Base-by-base conservation (phyloP, 129 eudicot genomes). In the Pseudognaphalium luteoalbum region DNA sequence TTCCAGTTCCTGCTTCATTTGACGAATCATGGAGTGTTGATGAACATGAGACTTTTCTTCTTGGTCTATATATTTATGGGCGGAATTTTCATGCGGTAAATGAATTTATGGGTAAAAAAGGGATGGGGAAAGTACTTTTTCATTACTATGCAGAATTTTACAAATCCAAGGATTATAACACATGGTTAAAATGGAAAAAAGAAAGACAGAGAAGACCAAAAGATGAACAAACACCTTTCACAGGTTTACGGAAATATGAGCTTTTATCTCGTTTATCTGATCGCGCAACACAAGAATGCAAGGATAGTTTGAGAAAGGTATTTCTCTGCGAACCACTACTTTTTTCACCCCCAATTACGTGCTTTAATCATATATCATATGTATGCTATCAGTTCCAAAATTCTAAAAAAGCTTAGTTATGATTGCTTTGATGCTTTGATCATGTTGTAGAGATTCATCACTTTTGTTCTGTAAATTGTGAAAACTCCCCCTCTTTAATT, bases 1-100 rank as follows among this genome's bases (percentile, higher is more conserved):
- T 41, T 74, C 69, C 78, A 4, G 62, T 80, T 59, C 87, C 87
- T 50, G 7, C 62, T 57, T 57, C 12, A 10, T 2, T 57, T 57
- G 62, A 57, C 20, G 62, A 57, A 57, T 57, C 28, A 6, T 57
- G 25, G 25, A 57, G 28, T 84, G 83, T 42, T 34, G 54, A 64
- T 75, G 87, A 86, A 59, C 61, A 21, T 17, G 86, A 81, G 50
- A 73, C 80, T 74, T 78, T 83, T 56, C 79, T 83, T 69, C 90
- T 86, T 59, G 90, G 83, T 22, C 68, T 86, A 62, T 86, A 86
- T 78, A 74, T 81, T 29, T 78, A 83, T 60, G 87, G 86, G 51
- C 83, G 78, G 86, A 83, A 86, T 78, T 81, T 86, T 66, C 64
- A 52, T 52, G 68, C 62, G 17, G 87, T 86, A 66, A 71, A 74